phyloP scores from a whole-genome alignment of 2,329 filamentous ascomycete genomes.

The Fusarium pseudocircinatum region DNA sequence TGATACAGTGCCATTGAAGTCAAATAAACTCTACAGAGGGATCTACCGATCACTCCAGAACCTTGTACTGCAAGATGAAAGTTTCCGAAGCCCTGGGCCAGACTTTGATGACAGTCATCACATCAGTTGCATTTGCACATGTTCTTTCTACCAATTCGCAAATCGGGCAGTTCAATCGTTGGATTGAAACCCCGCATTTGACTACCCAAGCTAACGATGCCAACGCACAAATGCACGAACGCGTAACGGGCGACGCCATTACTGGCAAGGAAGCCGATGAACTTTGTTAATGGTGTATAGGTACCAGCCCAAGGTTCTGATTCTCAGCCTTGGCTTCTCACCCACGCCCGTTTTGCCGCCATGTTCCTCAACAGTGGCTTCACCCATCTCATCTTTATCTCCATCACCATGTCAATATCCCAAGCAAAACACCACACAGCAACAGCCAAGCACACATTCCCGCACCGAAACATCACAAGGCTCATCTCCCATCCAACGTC shows the following conservation, averaged over 20 bases:
- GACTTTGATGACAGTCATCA: neutral
- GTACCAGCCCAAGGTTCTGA: neutral
- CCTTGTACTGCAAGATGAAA: neutral
- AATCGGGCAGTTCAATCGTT: neutral
- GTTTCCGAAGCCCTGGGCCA: neutral
- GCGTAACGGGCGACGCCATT: neutral
- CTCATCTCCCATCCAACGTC: neutral
- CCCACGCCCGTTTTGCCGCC: neutral
- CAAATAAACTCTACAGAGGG: neutral
- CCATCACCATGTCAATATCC: too few relatives aligned
- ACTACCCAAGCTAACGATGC: neutral
- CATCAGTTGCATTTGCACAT: neutral
- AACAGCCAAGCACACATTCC: neutral
- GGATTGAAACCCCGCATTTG: neutral
- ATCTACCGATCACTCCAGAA: neutral
- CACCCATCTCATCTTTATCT: neutral
- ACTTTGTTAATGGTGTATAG: neutral
- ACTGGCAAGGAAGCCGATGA: neutral
- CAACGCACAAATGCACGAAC: neutral
- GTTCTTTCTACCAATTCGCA: neutral
- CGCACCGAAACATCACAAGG: neutral
- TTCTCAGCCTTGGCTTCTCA: neutral
- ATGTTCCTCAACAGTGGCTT: neutral
- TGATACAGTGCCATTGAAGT: neutral
- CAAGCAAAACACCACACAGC: neutral